These are phyloP conservation scores for Ustilago hordei DNA, from an alignment of 1,284 basidiomycete species.

Conservation along the genomic window DNA sequence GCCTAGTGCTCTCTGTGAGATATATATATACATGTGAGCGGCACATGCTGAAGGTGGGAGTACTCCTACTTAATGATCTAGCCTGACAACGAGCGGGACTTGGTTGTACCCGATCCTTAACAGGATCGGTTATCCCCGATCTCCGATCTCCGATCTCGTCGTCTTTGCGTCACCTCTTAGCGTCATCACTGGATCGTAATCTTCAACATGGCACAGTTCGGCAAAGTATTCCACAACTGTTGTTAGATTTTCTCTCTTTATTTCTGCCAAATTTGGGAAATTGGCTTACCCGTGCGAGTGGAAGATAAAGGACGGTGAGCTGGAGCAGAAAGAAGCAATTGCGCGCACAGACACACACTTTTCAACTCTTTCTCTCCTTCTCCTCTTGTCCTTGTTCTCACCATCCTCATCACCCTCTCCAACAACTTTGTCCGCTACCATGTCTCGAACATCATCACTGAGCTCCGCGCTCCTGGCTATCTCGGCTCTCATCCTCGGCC, in stretches of 20 bases:
- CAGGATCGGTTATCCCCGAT: too few species aligned
- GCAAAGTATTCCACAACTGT: not conserved
- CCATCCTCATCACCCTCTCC: slow-evolving; percentile 3
- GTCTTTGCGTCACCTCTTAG: too few species aligned
- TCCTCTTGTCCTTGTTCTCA: not conserved
- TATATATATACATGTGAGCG: too few species aligned
- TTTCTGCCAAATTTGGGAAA: not conserved
- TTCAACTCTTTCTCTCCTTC: not conserved
- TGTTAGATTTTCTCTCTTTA: slow-evolving; percentile 8
- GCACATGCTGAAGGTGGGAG: too few species aligned
- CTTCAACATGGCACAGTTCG: slow-evolving; percentile 11
- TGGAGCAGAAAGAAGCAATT: slow-evolving; percentile 15
- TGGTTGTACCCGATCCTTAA: too few species aligned
- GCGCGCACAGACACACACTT: slow-evolving; percentile 37
- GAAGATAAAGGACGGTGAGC: slow-evolving; percentile 35
- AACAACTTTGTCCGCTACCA: not conserved
- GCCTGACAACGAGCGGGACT: too few species aligned
- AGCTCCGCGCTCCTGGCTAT: slow-evolving; percentile 5
- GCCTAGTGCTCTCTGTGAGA: too few species aligned
- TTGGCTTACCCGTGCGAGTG: slow-evolving; percentile 32
- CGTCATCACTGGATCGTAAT: too few species aligned
- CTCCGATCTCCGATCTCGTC: too few species aligned
- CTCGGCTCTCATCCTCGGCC: slow-evolving; percentile 10
- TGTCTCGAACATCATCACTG: slow-evolving; percentile 1
- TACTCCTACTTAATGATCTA: too few species aligned